phyloP scores from a whole-genome alignment of 2,329 filamentous ascomycete species.

The Arachnomyces sp. region DNA sequence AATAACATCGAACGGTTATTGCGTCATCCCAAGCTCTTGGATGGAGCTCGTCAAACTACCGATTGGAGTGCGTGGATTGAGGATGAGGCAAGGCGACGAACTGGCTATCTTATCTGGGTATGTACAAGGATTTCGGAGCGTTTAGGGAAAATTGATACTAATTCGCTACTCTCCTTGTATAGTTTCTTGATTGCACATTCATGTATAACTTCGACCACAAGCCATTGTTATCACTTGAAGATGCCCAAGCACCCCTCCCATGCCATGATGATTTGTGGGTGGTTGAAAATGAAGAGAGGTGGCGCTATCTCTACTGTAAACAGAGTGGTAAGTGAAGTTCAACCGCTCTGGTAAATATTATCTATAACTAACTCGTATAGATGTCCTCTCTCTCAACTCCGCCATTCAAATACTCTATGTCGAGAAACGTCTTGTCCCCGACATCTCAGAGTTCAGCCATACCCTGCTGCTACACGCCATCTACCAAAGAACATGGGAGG shows the following conservation, averaged over 20 bases:
- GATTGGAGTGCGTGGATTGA: conserved; percentile 32
- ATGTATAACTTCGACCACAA: conserved; percentile 31
- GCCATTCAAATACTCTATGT: conserved; percentile 42
- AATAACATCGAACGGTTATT: conserved; percentile 9
- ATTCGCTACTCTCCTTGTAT: not conserved
- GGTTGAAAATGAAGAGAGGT: no score
- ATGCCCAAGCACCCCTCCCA: conserved; percentile 23
- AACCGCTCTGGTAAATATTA: no score
- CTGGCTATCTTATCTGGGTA: conserved; percentile 39
- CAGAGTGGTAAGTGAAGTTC: no score
- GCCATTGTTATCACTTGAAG: conserved; percentile 31
- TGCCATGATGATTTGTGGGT: no score
- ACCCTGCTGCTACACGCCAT: conserved; percentile 44
- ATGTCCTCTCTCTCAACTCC: conserved; percentile 27
- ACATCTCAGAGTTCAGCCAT: conserved; percentile 42
- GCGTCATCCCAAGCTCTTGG: not conserved
- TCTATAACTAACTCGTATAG: conserved; percentile 4
- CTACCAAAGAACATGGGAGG: conserved; percentile 43
- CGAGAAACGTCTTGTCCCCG: conserved; percentile 38
- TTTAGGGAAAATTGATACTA: not conserved
- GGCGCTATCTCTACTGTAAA: no score
- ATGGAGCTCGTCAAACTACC: conserved; percentile 10
- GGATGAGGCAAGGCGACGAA: conserved; percentile 30
- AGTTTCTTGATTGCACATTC: conserved; percentile 37
- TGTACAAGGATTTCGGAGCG: conserved; percentile 7